Percentiles rank a stretch among this genome's conserved stretches.
These are phyloP conservation scores for Sonneratia alba DNA, from an alignment of 345 rosid genomes.

Conservation along the genomic window DNA sequence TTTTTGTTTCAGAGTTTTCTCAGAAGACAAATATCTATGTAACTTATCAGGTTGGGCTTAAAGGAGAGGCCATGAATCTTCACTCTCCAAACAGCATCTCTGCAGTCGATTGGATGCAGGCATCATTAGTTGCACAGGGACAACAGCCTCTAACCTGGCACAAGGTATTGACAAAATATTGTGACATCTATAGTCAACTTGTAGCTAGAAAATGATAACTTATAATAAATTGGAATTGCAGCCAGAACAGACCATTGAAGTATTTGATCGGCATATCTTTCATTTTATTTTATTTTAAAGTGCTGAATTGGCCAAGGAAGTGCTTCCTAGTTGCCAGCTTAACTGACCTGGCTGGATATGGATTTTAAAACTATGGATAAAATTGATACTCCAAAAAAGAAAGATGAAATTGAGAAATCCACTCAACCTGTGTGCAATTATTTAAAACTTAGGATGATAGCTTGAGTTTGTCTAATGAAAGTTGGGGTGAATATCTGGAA, in stretches of 20 bases:
- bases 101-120: slow-evolving; percentile 69
- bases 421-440: neutral
- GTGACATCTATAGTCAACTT: neutral
- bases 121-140: slow-evolving; percentile 48
- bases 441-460: neutral
- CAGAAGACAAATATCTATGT: neutral
- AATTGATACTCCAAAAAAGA: neutral
- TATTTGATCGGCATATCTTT: neutral
- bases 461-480: neutral
- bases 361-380: neutral
- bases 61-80: slow-evolving; percentile 90
- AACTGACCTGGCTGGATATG: neutral
- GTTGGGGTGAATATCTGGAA: too few relatives aligned
- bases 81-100: slow-evolving; percentile 52
- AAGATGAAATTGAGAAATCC: neutral
- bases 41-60: slow-evolving; percentile 74
- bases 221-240: neutral
- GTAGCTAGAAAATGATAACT: neutral
- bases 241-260: too few relatives aligned
- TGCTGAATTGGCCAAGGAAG: neutral
- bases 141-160: slow-evolving; percentile 94
- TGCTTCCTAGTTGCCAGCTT: neutral
- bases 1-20: neutral
- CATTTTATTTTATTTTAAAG: neutral
- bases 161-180: slow-evolving; percentile 35